Evolutionary conservation across 208 protist species (phyloP).

Genomic region (Endotrypanum monterogeii): DNA sequence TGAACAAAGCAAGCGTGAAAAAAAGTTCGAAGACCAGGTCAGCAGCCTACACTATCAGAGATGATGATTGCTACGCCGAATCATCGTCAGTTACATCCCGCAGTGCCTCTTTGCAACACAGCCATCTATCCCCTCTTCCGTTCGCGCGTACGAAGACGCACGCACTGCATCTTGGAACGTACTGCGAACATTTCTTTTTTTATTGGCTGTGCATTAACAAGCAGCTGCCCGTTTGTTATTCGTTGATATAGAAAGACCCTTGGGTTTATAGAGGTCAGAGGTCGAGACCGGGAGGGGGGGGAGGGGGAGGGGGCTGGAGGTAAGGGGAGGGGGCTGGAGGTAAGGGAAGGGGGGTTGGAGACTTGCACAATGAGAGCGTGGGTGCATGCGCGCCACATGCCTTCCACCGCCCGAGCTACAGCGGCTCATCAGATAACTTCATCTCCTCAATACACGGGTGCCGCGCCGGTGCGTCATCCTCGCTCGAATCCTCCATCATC

Average conservation of each 20-base stretch:
- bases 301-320: neutral
- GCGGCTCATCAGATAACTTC: slow-evolving; percentile 24
- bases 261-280: no score
- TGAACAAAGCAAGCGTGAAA: neutral
- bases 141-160: neutral
- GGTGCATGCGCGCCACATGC: neutral
- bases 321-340: no score
- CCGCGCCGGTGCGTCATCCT: slow-evolving; percentile 26
- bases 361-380: neutral
- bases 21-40: no score
- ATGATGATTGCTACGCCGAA: neutral
- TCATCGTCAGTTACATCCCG: neutral
- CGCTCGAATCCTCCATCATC: slow-evolving; percentile 58
- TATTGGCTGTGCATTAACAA: neutral
- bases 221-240: neutral
- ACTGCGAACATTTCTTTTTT: neutral
- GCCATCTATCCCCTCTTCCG: no score
- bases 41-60: neutral
- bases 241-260: neutral
- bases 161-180: neutral
- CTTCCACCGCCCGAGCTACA: no score
- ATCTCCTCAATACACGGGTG: slow-evolving; percentile 54
- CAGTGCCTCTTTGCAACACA: neutral
- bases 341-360: neutral
- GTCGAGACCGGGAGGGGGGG: neutral